phyloP scores from a whole-genome alignment of 1,284 basidiomycete species.

The Ustilago sp. region DNA sequence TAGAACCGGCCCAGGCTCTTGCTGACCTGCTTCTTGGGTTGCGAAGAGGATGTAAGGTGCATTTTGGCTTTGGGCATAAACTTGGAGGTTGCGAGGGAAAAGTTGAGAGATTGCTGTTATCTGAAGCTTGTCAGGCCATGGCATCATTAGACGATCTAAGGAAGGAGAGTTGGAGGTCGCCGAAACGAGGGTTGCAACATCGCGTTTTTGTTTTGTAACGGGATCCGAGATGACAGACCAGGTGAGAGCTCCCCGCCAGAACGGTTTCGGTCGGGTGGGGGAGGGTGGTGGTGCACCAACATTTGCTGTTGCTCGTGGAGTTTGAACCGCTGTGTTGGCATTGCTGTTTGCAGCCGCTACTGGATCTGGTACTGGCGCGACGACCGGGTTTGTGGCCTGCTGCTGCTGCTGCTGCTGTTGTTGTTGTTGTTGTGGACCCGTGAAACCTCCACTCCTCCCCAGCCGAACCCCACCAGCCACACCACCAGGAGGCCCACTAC shows the following conservation, averaged over 20 bases:
- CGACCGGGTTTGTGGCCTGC: conserved; percentile 1
- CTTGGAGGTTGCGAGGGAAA: conserved; percentile 43
- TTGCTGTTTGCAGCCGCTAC: background rate
- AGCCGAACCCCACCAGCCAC: conserved; percentile 10
- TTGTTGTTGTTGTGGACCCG: conserved; percentile 5
- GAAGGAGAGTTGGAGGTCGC: conserved; percentile 42
- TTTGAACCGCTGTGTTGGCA: background rate
- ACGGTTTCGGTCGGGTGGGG: conserved; percentile 41
- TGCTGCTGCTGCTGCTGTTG: background rate
- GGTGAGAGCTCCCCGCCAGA: conserved; percentile 59
- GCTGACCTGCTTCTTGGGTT: conserved; percentile 17
- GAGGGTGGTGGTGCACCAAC: conserved; percentile 12
- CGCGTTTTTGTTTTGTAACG: conserved; percentile 37
- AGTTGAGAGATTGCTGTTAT: conserved; percentile 53
- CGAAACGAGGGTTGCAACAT: conserved; percentile 56
- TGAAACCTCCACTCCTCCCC: conserved; percentile 33
- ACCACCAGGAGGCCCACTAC: conserved; percentile 14
- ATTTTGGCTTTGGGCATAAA: conserved; percentile 47
- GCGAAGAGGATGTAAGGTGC: conserved; percentile 56
- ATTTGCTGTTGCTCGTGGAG: background rate
- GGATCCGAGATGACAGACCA: conserved; percentile 54
- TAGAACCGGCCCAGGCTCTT: conserved; percentile 11
- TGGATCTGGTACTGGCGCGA: background rate
- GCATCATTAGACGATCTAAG: conserved; percentile 36
- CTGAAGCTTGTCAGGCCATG: conserved; percentile 52